Evolutionary conservation across 2,329 filamentous ascomycete genomes (phyloP).

Genomic region (Phyllosticta citrichinensis): DNA sequence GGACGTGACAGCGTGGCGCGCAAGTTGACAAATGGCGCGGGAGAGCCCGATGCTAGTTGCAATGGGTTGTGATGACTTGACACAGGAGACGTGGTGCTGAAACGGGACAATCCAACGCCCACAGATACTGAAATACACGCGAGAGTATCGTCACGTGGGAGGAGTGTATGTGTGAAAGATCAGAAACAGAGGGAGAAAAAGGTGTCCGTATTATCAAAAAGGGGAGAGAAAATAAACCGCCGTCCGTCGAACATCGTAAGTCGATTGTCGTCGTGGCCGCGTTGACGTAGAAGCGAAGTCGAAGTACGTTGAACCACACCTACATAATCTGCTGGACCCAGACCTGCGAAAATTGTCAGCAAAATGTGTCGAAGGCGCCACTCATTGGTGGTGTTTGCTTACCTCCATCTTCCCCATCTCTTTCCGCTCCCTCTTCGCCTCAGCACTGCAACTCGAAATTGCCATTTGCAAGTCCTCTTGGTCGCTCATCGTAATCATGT

Average conservation of each 20-base stretch:
- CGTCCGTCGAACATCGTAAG: background rate
- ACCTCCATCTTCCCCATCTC: slow-evolving; percentile 96
- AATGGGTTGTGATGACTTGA: background rate
- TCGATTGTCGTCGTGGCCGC: background rate
- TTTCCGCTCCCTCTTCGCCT: slow-evolving; percentile 60
- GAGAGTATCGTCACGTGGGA: background rate
- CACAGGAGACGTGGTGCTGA: background rate
- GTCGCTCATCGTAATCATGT: slow-evolving; percentile 96
- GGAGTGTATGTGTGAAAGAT: background rate
- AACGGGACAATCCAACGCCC: background rate
- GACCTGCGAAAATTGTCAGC: slow-evolving; percentile 1
- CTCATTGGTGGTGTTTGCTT: slow-evolving; percentile 27
- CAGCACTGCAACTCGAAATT: slow-evolving; percentile 56
- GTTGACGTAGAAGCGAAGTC: background rate
- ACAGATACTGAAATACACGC: background rate
- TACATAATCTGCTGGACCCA: slow-evolving; percentile 9
- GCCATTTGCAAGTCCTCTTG: slow-evolving; percentile 93
- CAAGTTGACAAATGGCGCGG: background rate
- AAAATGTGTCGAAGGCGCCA: background rate
- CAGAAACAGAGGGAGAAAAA: background rate
- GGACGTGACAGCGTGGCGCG: background rate
- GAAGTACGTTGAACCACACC: background rate
- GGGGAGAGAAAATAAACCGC: background rate
- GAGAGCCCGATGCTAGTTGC: background rate
- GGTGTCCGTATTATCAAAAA: background rate